Evolutionary conservation across 2,329 filamentous ascomycete genomes (phyloP), one percentile per base, ranked within the genome.

Genomic region (Colletotrichum sp.): DNA sequence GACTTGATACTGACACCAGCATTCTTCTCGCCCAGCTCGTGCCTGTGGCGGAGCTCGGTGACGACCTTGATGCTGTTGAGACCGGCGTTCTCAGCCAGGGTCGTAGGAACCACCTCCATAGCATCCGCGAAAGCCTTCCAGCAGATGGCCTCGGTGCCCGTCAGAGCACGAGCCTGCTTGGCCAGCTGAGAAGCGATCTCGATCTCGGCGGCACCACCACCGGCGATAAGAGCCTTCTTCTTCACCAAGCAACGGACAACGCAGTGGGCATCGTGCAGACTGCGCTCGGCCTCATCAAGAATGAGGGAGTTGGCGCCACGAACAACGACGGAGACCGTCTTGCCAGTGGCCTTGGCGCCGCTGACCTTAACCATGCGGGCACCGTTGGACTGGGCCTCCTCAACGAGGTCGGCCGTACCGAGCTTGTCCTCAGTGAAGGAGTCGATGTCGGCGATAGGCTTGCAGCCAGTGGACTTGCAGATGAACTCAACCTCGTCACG

Each of bases 121-220:
- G 97, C 97, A 79, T 99, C 96, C 3, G 98, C 97, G 83, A 99
- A 99, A 1, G 96, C 96, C 88, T 98, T 99, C 95, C 95, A 99
- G 92, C 97, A 99, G 83, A 99, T 98, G 52, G 96, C 93, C 85
- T 99, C 97, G 7, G 97, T 98, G 76, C 98, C 98, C 1, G 93
- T 93, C 76, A 98, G 90, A 81, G 93, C 93, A 79, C 96, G 94
- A 10, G 96, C 92, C 83, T 95, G 94, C 86, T 95, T 94, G 73
- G 94, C 92, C 39, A 99, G 91, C 82, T 95, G 92, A 71, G 97
- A 94, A 26, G 97, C 95, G 81, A 99, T 96, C 87, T 99, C 96
- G 81, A 99, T 98, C 87, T 99, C 97, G 30, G 97, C 95, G 3
- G 97, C 97, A 84, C 97, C 97, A 82, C 97, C 97, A 85, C 97